These are phyloP conservation scores for Prunus kanzakura DNA, from an alignment of 306 rosid genomes.

Conservation along the genomic window DNA sequence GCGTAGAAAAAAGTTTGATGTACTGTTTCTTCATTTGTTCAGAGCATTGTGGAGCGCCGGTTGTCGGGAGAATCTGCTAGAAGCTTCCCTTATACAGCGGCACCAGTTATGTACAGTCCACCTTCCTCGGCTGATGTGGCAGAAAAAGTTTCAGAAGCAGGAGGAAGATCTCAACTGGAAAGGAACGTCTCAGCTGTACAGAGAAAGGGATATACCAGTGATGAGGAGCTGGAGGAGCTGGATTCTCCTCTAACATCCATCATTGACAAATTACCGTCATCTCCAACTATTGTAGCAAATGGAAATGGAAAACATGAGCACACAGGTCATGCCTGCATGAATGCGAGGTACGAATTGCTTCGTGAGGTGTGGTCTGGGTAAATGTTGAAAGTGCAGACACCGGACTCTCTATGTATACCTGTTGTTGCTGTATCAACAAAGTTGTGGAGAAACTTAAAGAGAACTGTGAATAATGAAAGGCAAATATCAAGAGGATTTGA, in stretches of 20 bases:
- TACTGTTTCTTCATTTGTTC: slow-evolving; percentile 4
- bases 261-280: slow-evolving; percentile 53
- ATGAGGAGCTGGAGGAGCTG: slow-evolving; percentile 89
- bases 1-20: slow-evolving; percentile 3
- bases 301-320: slow-evolving; percentile 47
- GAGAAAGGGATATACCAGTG: slow-evolving; percentile 88
- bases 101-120: slow-evolving; percentile 55
- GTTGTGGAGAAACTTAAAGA: slow-evolving; percentile 6
- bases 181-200: slow-evolving; percentile 62
- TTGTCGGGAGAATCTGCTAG: slow-evolving; percentile 43
- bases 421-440: slow-evolving; percentile 12
- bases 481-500: background rate
- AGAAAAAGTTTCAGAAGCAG: slow-evolving; percentile 75
- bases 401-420: slow-evolving; percentile 8
- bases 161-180: slow-evolving; percentile 55
- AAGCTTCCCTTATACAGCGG: slow-evolving; percentile 75
- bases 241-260: slow-evolving; percentile 69
- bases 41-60: slow-evolving; percentile 65
- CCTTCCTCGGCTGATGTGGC: slow-evolving; percentile 64
- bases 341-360: slow-evolving; percentile 81
- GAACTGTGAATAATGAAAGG: slow-evolving; percentile 17
- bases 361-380: slow-evolving; percentile 83
- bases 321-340: slow-evolving; percentile 25
- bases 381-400: slow-evolving; percentile 20
- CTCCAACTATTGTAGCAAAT: slow-evolving; percentile 31